A percentile compares a stretch with the other conserved stretches of the same genome.
These are phyloP conservation scores for Tolypocladium sp. DNA, from an alignment of 2,329 filamentous ascomycete species.

Conservation along the genomic window DNA sequence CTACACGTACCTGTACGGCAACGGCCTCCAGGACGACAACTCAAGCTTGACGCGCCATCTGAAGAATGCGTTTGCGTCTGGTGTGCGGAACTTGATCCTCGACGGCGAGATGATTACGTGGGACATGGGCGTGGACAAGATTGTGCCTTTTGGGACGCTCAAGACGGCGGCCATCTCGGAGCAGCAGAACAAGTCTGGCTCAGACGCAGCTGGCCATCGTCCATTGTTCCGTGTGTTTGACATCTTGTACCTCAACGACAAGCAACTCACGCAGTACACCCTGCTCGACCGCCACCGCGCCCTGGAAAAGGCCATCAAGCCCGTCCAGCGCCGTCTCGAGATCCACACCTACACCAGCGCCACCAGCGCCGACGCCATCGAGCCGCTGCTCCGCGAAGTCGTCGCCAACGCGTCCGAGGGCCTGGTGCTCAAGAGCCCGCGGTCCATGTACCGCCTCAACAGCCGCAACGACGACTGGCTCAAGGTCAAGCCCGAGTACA, in stretches of 20 bases:
- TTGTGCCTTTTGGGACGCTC: slow-evolving; percentile 83
- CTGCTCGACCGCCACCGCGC: slow-evolving; percentile 72
- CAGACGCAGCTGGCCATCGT: slow-evolving; percentile 38
- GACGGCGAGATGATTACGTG: slow-evolving; percentile 99
- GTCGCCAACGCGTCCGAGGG: slow-evolving; percentile 84
- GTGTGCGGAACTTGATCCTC: slow-evolving; percentile 78
- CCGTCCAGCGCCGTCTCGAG: slow-evolving; percentile 69
- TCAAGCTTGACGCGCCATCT: slow-evolving; percentile 75
- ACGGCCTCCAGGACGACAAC: slow-evolving; percentile 62
- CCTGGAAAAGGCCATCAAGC: slow-evolving; percentile 59
- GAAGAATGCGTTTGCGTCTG: slow-evolving; percentile 63
- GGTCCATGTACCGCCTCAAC: slow-evolving; percentile 77
- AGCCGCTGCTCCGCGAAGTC: slow-evolving; percentile 69
- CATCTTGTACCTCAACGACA: slow-evolving; percentile 79
- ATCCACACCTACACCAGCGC: slow-evolving; percentile 66
- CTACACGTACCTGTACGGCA: slow-evolving; percentile 89
- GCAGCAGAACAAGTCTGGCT: slow-evolving; percentile 53
- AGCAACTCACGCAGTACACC: slow-evolving; percentile 70
- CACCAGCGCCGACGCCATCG: slow-evolving; percentile 61
- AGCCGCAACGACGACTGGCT: slow-evolving; percentile 94
- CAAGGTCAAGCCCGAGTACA: slow-evolving; percentile 98
- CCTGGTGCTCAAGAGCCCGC: slow-evolving; percentile 86
- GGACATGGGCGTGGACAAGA: slow-evolving; percentile 77
- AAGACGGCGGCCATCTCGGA: slow-evolving; percentile 83
- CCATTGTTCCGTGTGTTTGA: slow-evolving; percentile 86